phyloP scores from a whole-genome alignment of 192 early-diverging fungal species.

The Gryganskiella cystojenkinii region DNA sequence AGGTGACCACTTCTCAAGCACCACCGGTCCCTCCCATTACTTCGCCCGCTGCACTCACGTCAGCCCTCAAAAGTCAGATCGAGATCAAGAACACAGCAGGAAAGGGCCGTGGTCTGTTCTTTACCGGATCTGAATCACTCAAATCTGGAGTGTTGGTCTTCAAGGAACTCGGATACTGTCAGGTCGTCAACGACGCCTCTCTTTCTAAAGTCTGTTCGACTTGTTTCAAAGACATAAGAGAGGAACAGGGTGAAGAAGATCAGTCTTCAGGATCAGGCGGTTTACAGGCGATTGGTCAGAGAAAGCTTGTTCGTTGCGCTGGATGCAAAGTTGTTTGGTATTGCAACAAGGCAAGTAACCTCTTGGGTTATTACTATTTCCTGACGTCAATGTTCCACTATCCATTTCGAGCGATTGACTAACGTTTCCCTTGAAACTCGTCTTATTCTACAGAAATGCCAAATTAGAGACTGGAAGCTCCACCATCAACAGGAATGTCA shows the following conservation, averaged over 20 bases:
- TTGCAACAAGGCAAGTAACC: constrained; percentile 40
- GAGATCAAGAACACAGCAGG: background rate
- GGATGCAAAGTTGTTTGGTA: constrained; percentile 46
- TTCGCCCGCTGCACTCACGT: constrained; percentile 14
- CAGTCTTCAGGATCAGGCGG: constrained; percentile 7
- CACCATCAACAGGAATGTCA: constrained; percentile 49
- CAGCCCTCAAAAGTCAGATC: constrained; percentile 11
- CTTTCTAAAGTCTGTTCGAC: constrained; percentile 36
- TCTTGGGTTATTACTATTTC: background rate
- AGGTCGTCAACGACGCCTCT: constrained; percentile 41
- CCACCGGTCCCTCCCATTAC: constrained; percentile 11
- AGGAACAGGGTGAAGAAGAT: constrained; percentile 35
- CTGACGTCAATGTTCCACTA: background rate
- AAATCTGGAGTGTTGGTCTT: constrained; percentile 31
- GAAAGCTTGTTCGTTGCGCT: constrained; percentile 39
- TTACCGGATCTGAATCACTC: constrained; percentile 8
- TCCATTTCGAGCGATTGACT: background rate
- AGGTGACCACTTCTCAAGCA: background rate
- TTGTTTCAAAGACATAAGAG: constrained; percentile 44
- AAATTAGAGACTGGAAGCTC: constrained; percentile 47
- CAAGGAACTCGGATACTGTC: constrained; percentile 45
- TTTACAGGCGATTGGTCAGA: constrained; percentile 4
- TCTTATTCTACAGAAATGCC: constrained; percentile 21
- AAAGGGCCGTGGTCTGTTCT: constrained; percentile 39
- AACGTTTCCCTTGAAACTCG: background rate